A percentile compares a stretch with the other conserved stretches of the same genome.
Conservation (phyloP, 495 filamentous ascomycete genomes). For the Penicillium arizonense region DNA sequence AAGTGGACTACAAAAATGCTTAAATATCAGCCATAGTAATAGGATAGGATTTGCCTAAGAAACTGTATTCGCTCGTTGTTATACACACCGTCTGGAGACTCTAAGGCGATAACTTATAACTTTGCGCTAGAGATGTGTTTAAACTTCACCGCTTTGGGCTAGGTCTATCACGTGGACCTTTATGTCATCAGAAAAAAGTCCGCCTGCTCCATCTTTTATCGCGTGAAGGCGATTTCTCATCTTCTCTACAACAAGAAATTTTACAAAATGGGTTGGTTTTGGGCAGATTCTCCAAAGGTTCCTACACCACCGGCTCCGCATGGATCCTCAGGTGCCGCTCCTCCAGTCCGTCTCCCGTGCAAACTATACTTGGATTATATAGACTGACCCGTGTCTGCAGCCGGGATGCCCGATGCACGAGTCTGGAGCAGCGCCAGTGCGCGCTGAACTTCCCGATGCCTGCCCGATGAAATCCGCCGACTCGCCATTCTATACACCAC, state of each 20-base stretch:
- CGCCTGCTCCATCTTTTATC: conserved; percentile 22
- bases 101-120: no score
- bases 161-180: conserved; percentile 7
- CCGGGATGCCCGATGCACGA: conserved; percentile 91
- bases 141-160: not conserved
- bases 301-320: conserved; percentile 45
- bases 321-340: conserved; percentile 39
- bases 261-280: conserved; percentile 91
- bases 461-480: conserved; percentile 53
- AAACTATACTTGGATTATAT: not conserved
- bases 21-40: no score
- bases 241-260: not conserved
- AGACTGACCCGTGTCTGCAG: conserved; percentile 51
- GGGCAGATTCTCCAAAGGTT: conserved; percentile 68
- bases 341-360: conserved; percentile 62
- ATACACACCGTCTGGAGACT: no score
- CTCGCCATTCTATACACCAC: conserved; percentile 39
- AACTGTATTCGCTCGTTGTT: no score
- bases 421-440: conserved; percentile 40
- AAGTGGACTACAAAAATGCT: no score
- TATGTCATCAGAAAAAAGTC: conserved; percentile 13
- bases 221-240: conserved; percentile 6
- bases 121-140: not conserved
- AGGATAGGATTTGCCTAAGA: no score
- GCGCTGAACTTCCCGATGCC: conserved; percentile 42